Conservation (phyloP, 768 basidiomycete genomes). For the Mycena metata region DNA sequence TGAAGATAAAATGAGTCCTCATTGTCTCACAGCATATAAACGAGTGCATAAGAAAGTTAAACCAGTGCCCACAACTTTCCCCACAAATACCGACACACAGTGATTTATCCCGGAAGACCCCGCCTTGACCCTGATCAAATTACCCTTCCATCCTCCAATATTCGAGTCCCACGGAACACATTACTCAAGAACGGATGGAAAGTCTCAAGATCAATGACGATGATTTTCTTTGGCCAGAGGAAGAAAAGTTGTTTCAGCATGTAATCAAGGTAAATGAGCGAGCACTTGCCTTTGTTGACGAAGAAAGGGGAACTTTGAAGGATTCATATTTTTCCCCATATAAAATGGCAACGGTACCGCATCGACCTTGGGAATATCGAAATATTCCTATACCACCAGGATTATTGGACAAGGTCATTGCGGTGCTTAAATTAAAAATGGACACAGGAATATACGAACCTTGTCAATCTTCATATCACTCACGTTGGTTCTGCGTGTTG, state of each 20-base stretch:
- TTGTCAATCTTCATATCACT: conserved; percentile 6
- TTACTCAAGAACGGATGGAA: conserved; percentile 3
- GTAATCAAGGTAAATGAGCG: conserved; percentile 1
- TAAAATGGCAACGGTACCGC: conserved; percentile 11
- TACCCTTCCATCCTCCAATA: background rate
- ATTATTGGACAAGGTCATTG: conserved; percentile 22
- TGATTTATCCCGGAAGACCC: background rate
- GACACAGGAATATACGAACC: background rate
- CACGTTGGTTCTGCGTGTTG: conserved; percentile 6
- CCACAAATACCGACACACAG: background rate
- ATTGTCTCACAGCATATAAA: conserved; percentile 3
- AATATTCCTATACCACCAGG: conserved; percentile 7
- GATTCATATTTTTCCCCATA: conserved; percentile 9
- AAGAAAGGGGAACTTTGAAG: conserved; percentile 15
- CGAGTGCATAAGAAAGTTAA: conserved; percentile 1
- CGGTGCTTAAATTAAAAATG: conserved; percentile 30
- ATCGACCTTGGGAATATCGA: conserved; percentile 17
- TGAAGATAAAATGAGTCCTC: background rate
- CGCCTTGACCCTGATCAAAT: background rate
- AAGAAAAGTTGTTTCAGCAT: conserved; percentile 6
- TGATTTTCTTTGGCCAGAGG: background rate
- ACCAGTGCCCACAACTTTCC: conserved; percentile 1
- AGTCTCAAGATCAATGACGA: conserved; percentile 3
- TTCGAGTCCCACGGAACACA: background rate
- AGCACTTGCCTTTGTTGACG: conserved; percentile 12